Evolutionary conservation across 2,329 filamentous ascomycete species (phyloP), one percentile per base, ranked within the genome.

Genomic region (Penicillium griseofulvum): DNA sequence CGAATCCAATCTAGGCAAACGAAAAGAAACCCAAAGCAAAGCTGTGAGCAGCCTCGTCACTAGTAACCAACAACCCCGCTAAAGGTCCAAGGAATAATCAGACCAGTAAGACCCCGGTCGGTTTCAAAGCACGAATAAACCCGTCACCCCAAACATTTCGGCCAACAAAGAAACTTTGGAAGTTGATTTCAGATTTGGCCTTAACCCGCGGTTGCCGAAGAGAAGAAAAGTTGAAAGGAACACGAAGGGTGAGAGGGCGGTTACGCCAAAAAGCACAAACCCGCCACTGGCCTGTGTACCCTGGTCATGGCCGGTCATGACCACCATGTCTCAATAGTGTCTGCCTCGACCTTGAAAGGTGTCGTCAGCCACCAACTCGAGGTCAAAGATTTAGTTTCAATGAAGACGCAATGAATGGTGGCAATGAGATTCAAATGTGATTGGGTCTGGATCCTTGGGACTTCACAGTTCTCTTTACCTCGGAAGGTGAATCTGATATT

Each of bases 241-340:
- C 41, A 54, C 36, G 51, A 49, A 29, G 14, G 12, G 34, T 42
- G 29, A 49, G 28, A 50, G 17, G 26, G 39, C 39, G 52, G 52
- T 51, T 39, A 54, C 52, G 52, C 46, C 31, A 49, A 43, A 43
- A 54, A 24, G 24, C 47, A 45, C 41, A 11, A 53, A 24, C 17
- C 47, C 52, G 52, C 47, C 52, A 54, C 52, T 39, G 39, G 16
- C 26, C 19, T 41, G 47, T 54, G 47, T 51, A 51, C 47, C 52
- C 39, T 54, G 52, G 47, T 39, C 36, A 29, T 22, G 22, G 22
- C 22, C 22, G 22, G 22, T 22, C 22, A 54, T n/a, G 12, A 26
- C 24, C 17, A 47, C 44, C 29, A 34, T 29, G 17, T 24, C 39
- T 46, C 26, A 16, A 24, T 29, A 22, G 16, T 10, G 17, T 34